Percentiles rank a stretch among this genome's conserved stretches.
Conservation (phyloP, 2,329 filamentous ascomycete genomes). For the Akanthomyces uredinophilus region DNA sequence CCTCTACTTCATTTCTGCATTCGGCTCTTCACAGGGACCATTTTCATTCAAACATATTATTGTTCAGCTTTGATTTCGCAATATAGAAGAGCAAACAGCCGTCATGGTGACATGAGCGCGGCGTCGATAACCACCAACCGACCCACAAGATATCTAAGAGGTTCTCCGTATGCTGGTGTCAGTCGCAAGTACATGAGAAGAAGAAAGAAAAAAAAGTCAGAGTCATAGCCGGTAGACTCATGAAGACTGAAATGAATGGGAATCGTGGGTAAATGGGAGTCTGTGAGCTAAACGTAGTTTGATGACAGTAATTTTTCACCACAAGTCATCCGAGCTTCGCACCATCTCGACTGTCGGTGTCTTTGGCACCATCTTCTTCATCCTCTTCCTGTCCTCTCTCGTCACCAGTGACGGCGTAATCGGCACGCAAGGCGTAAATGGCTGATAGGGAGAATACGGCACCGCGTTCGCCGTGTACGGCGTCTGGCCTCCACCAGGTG, state of each 20-base stretch:
- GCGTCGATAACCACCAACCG: not conserved
- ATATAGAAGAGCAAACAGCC: not conserved
- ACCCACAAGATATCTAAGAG: not conserved
- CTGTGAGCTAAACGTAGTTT: not conserved
- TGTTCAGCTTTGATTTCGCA: not conserved
- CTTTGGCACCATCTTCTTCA: conserved; percentile 59
- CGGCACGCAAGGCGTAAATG: conserved; percentile 68
- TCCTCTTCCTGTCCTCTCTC: conserved; percentile 63
- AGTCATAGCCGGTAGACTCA: not conserved
- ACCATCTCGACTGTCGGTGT: conserved; percentile 61
- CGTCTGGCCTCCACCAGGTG: conserved; percentile 54
- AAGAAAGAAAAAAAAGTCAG: no score
- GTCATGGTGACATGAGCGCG: conserved; percentile 2
- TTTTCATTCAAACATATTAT: not conserved
- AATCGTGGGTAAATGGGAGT: not conserved
- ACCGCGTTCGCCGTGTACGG: conserved; percentile 58
- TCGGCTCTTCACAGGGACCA: not conserved
- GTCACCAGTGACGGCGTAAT: conserved; percentile 72
- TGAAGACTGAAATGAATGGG: not conserved
- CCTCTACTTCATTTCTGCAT: no score
- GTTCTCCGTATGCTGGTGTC: not conserved
- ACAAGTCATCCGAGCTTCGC: conserved; percentile 56
- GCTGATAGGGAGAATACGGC: conserved; percentile 76
- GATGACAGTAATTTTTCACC: conserved; percentile 38
- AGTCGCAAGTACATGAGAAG: not conserved